Conservation (phyloP, 2,329 filamentous ascomycete species). For the Phyllosticta citribraziliensis region DNA sequence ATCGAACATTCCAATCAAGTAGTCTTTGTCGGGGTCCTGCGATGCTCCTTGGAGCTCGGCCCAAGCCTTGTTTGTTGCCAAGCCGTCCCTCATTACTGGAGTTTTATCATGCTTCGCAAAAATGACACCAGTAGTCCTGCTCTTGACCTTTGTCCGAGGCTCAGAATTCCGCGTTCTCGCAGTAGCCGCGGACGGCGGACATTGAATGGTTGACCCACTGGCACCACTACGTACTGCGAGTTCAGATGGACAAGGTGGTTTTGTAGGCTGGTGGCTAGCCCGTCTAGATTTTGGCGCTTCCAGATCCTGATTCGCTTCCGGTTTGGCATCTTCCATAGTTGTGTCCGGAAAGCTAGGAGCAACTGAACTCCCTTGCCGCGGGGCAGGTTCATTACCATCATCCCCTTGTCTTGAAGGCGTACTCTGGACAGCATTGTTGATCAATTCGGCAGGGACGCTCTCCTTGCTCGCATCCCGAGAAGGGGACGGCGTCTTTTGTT, state of each 20-base stretch:
- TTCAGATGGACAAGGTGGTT: neutral
- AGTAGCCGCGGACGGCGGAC: neutral
- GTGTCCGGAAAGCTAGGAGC: neutral
- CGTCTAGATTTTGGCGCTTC: neutral
- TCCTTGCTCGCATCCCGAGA: neutral
- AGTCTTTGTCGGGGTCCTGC: constrained; percentile 43
- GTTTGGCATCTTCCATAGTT: neutral
- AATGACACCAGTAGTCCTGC: constrained; percentile 63
- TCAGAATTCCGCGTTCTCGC: neutral
- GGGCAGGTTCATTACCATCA: neutral
- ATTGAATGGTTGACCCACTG: no score
- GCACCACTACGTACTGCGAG: no score
- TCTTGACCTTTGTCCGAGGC: constrained; percentile 40
- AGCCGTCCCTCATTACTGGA: constrained; percentile 9
- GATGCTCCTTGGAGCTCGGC: constrained; percentile 36
- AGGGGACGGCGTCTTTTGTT: neutral
- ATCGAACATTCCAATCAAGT: constrained; percentile 52
- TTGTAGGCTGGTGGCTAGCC: neutral
- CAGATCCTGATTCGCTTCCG: neutral
- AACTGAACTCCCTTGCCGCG: neutral
- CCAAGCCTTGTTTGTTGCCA: constrained; percentile 23
- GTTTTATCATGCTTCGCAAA: constrained; percentile 56
- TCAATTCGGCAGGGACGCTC: neutral
- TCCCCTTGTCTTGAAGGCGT: neutral
- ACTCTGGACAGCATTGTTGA: neutral